Base-by-base conservation (phyloP, 2,329 filamentous ascomycete species). In the Colletotrichum sp. region DNA sequence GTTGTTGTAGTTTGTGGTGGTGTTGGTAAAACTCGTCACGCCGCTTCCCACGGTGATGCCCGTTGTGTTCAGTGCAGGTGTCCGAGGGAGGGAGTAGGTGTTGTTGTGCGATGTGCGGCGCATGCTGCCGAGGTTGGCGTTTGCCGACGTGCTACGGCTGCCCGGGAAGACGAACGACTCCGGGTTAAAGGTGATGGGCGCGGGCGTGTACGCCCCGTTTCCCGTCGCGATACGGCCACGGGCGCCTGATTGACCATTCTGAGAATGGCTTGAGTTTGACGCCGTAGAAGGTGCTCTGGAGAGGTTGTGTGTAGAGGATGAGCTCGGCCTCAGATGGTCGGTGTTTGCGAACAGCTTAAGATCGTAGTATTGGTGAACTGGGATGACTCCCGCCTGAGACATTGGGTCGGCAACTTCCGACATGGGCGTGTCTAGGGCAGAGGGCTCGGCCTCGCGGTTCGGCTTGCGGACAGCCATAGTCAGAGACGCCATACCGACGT, bases 401-500 rank as follows among this genome's bases (percentile, higher is more conserved):
- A 76, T 18, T 9, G 75, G 71, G 59, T 76, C 49, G 44, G 64
- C 68, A 64, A 71, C 67, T 32, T 81, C 81, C 63, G 80, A 79
- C 59, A 77, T 76, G 34, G 77, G 76, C 21, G 80, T 71, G 59
- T 80, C 78, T 15, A 81, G 79, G 5, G 72, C 72, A 13, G 78
- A 78, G 6, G 79, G 81, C 36, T 81, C 76, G 36, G 84, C 76
- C 12, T 83, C 80, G 28, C 86, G 86, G 34, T 83, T 84, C 1
- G 87, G 85, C 75, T 92, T 93, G 66, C 93, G 90, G 18, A 93
- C 90, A 6, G 96, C 96, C 93, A 98, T 94, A 2, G 96, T 98
- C 65, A 99, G 89, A 5, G 96, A 98, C 1, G 96, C 95, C 85
- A 98, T 95, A 32, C 93, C 94, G 18, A 99, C 94, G 82, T 99